Conservation (phyloP, 2,329 filamentous ascomycete genomes). For the Helotiales sp. region DNA sequence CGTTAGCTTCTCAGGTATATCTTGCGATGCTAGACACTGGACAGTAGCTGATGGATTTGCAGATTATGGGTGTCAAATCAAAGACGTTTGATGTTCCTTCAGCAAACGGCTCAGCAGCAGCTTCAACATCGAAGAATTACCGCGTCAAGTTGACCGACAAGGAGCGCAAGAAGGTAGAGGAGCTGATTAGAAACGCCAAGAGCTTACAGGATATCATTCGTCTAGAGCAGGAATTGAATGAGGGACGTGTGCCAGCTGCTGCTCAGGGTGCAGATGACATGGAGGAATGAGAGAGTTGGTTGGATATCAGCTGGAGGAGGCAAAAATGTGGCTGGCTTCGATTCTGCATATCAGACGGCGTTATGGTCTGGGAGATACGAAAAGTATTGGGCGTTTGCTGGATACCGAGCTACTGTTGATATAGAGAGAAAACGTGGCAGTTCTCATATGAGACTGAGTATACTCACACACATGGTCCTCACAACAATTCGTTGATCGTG, state of each 20-base stretch:
- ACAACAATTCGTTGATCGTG: not conserved
- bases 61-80: constrained; percentile 86
- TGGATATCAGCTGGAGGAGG: not conserved
- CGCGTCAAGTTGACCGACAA: constrained; percentile 84
- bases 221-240: constrained; percentile 89
- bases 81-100: constrained; percentile 68
- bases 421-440: not conserved
- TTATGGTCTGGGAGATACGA: constrained; percentile 20
- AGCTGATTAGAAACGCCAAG: constrained; percentile 85
- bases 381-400: constrained; percentile 19
- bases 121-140: constrained; percentile 66
- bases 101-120: constrained; percentile 51
- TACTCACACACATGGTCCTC: not conserved
- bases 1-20: constrained; percentile 72
- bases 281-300: constrained; percentile 57
- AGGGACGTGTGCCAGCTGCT: constrained; percentile 81
- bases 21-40: not conserved
- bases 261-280: constrained; percentile 61
- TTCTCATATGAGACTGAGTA: constrained; percentile 12
- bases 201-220: constrained; percentile 88
- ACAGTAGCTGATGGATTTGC: constrained; percentile 8
- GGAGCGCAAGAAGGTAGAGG: constrained; percentile 84
- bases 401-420: constrained; percentile 9
- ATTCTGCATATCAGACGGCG: constrained; percentile 17
- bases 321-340: constrained; percentile 4